Evolutionary conservation across 2,329 filamentous ascomycete species (phyloP), one percentile per base, ranked within the genome.

Genomic region (Canariomyces notabilis): DNA sequence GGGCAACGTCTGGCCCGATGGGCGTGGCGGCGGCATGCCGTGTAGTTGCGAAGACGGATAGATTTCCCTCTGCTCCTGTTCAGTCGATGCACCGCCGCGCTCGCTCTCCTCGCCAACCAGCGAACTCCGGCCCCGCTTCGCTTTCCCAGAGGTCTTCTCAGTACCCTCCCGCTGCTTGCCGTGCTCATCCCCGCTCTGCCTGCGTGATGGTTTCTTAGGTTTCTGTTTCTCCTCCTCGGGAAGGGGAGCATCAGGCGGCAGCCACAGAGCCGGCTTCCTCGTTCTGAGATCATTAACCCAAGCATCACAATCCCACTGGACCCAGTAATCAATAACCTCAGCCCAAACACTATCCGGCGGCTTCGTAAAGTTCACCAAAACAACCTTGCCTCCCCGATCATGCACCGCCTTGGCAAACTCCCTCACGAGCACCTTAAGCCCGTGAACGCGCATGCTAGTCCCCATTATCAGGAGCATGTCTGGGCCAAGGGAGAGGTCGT

Each of bases 351-450:
- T 87, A 58, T 86, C 82, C 0, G 83, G 73, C 0, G 83, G 83
- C 57, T 84, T 84, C 1, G 83, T 86, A 18, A 82, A 77, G 63
- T 88, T 88, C 52, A 87, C 79, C 64, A 87, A 87, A 4, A 87
- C 71, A 0, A 88, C 83, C 44, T 78, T 83, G 46, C 83, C 83
- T 19, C 79, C 80, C 42, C 73, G 79, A 55, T 73, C 79, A 62
- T 87, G 84, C 1, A 87, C 80, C 0, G 82, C 77, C 57, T 83
- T 85, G 22, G 83, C 80, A 57, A 88, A 87, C 56, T 87, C 82
- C 49, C 75, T 76, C 4, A 87, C 79, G 66, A 88, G 76, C 6
- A 82, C 74, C 60, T 87, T 87, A 5, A 88, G 67, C 0, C 83
- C 83, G 52, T 87, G 83, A 1, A 88, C 83, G 42, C 79, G 77